Base-by-base conservation (phyloP, 1,284 basidiomycete genomes). In the Ustilago sp. region DNA sequence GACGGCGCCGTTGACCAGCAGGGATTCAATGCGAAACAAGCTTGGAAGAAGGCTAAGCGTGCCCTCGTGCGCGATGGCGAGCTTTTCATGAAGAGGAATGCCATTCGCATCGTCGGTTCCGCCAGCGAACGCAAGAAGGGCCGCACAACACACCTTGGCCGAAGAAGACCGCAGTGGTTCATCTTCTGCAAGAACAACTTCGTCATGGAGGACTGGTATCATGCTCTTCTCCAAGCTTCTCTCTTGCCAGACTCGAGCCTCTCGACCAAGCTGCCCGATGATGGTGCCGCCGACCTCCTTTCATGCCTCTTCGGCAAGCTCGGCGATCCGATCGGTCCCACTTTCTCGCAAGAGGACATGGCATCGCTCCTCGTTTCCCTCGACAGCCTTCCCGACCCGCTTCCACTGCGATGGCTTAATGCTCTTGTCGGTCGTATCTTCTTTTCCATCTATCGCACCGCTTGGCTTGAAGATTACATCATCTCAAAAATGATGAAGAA, bases 351-450 rank as follows among this genome's bases (percentile, higher is more conserved):
- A 3, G 87, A 89, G 6, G 94, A 97, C 86, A 97, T 98, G 94
- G 89, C 90, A 54, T 88, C 90, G 74, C 89, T 99, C 39, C 91
- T 98, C 57, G 88, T 91, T 13, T 93, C 91, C 2, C 89, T 99
- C 69, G 95, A 98, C 88, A 91, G 92, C 74, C 92, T 94, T 81
- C 93, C 95, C 3, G 96, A 98, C 85, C 93, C 95, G 55, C 95
- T 98, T 66, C 94, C 94, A 1, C 93, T 95, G 89, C 92, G 95
- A 17, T 99, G 97, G 96, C 89, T 98, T 59, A 99, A 99, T 82
- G 96, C 94, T 0, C 88, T 98, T 59, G 86, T 98, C 58, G 96
- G 95, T 2, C 91, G 96, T 23, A 86, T 98, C 48, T 98, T 98
- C 88, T 93, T 96, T 87, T 93, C 92, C 76, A 91, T 93, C 82